Evolutionary conservation across 1,284 basidiomycete genomes (phyloP), one percentile per base, ranked within the genome.

Genomic region (Cutaneotrichosporon dermatis): DNA sequence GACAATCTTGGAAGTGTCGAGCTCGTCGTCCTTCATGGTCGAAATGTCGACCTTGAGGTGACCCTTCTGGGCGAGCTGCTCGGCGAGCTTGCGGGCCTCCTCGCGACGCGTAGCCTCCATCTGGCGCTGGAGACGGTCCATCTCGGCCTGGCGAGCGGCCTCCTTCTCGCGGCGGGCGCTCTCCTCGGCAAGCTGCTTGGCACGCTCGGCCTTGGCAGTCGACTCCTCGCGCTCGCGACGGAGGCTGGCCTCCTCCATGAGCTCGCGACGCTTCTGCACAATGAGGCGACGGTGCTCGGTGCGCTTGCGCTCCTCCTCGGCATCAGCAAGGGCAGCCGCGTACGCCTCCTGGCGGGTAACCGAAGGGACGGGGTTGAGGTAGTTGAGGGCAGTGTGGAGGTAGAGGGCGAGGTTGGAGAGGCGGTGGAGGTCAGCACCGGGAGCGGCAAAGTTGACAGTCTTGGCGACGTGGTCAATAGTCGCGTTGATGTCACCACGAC

Each of bases 211-310:
- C 51, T 88, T 85, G 51, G 88, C 82, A 55, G 85, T 91, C 1
- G 88, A 87, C 73, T 94, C 92, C 74, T 97, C 93, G 78, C 90
- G 91, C 81, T 95, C 92, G 76, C 90, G 89, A 67, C 91, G 84
- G 15, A 88, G 87, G 45, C 85, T 85, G 62, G 95, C 83, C 81
- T 98, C 93, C 61, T 88, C 88, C 58, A 92, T 81, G 52, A 97
- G 82, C 81, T 97, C 92, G 61, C 92, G 85, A 54, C 95, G 85
- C 44, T 91, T 85, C 12, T 90, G 89, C 16, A 96, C 86, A 65
- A 98, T 84, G 7, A 90, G 87, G 44, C 89, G 83, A 40, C 89
- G 85, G 49, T 92, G 79, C 55, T 86, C 83, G 52, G 91, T 78
- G 1, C 86, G 86, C 74, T 89, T 88, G 59, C 91, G 84, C 74